These are phyloP conservation scores for Azolla pinnata DNA, from an alignment of 75 land plant genomes.

Conservation along the genomic window DNA sequence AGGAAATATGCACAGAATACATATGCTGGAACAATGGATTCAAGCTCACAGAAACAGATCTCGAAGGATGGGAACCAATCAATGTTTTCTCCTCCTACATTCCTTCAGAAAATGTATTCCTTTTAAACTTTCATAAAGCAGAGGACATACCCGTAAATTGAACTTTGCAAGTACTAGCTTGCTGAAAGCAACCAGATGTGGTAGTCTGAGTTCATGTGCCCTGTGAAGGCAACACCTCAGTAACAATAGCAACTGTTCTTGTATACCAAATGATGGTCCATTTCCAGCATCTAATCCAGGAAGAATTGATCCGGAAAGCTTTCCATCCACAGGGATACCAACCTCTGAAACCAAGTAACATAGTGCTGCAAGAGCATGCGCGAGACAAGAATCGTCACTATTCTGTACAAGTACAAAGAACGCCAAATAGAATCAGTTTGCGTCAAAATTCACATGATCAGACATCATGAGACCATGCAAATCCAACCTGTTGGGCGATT, in stretches of 20 bases:
- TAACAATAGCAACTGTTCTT: constrained; percentile 65
- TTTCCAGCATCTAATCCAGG: constrained; percentile 33
- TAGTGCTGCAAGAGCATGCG: constrained; percentile 75
- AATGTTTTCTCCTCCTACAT: no score
- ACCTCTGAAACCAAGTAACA: constrained; percentile 68
- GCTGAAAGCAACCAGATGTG: constrained; percentile 57
- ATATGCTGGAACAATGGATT: no score
- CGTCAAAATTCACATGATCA: no score
- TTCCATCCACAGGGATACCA: constrained; percentile 39
- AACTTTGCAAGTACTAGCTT: constrained; percentile 87
- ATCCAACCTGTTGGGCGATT: constrained; percentile 80
- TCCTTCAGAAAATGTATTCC: not conserved
- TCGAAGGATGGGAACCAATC: no score
- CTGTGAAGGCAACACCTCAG: constrained; percentile 53
- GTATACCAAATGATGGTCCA: constrained; percentile 46
- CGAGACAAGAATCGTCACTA: constrained; percentile 76
- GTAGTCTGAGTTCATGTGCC: constrained; percentile 61
- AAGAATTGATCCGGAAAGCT: constrained; percentile 40
- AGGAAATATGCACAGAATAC: no score
- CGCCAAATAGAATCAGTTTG: no score
- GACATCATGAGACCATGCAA: no score
- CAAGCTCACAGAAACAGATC: no score
- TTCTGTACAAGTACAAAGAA: constrained; percentile 49
- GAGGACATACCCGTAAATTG: constrained; percentile 46
- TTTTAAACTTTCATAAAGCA: not conserved